These are phyloP conservation scores for Metschnikowia aberdeeniae DNA, from an alignment of 805 yeast species.

Conservation along the genomic window DNA sequence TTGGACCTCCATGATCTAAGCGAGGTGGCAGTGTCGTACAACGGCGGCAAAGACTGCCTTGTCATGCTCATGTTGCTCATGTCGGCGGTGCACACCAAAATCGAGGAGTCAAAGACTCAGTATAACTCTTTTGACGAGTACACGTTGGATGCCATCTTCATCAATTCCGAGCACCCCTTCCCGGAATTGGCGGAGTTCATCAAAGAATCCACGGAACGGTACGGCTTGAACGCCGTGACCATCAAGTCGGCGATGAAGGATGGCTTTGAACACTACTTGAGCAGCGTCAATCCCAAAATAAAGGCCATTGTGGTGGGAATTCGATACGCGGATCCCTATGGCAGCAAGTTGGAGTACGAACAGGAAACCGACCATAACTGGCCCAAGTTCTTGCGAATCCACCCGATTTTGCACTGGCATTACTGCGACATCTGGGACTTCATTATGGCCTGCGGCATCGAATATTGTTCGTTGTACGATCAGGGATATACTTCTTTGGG, in stretches of 20 bases:
- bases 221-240: conserved; percentile 48
- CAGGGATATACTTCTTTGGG: conserved; percentile 89
- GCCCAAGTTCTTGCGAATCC: conserved; percentile 82
- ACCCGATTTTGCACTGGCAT: conserved; percentile 88
- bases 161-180: conserved; percentile 72
- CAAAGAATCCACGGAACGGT: conserved; percentile 45
- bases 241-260: conserved; percentile 51
- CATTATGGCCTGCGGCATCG: conserved; percentile 50
- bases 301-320: conserved; percentile 84
- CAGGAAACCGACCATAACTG: conserved; percentile 85
- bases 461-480: conserved; percentile 76
- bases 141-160: conserved; percentile 61
- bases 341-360: conserved; percentile 50
- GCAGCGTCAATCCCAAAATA: conserved; percentile 44
- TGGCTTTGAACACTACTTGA: conserved; percentile 66
- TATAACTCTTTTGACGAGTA: conserved; percentile 13
- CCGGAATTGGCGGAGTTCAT: conserved; percentile 68
- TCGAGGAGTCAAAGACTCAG: conserved; percentile 4
- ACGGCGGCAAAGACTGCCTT: conserved; percentile 96
- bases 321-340: conserved; percentile 83
- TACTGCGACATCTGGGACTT: conserved; percentile 85
- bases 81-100: conserved; percentile 43
- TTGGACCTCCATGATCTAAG: conserved; percentile 31
- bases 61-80: conserved; percentile 77
- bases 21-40: conserved; percentile 76